Evolutionary conservation across 2,329 filamentous ascomycete genomes (phyloP), one percentile per base, ranked within the genome.

Genomic region (Niveomyces coronatus): DNA sequence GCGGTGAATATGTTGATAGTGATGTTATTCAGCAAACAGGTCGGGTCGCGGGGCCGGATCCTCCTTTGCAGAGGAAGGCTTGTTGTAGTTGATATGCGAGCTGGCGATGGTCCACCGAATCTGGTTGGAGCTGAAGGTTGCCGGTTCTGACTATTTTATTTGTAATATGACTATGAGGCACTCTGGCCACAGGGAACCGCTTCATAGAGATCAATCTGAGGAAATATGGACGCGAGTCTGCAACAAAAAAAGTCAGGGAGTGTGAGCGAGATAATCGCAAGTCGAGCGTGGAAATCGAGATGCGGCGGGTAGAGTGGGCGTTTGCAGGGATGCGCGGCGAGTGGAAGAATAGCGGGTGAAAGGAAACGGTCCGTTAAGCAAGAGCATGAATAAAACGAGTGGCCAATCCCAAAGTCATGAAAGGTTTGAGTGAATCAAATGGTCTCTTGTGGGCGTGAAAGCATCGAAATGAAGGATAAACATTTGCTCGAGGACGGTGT

Each of bases 201-300:
- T 41, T 36, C 39, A 41, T 41, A 41, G 39, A 37, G 31, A 34
- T 20, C 33, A 22, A 11, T 17, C n/a, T 18, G 17, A 28, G 20
- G 18, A 29, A 19, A 8, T 26, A 16, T 23, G 15, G 22, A 27
- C 8, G 22, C 11, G 18, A n/a, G 38, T 15, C 26, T 40, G 27
- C 10, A 23, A 27, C 27, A 22, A 28, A 34, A 24, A n/a, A n/a
- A n/a, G n/a, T n/a, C n/a, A n/a, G n/a, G 15, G 14, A 35, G 24
- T 16, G 37, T 34, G 37, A 34, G 24, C 22, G 19, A 32, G 11
- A n/a, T n/a, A n/a, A n/a, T n/a, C 4, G 33, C 17, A 20, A 32
- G 39, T 35, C 33, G 39, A 33, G 17, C 9, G 22, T 31, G 28
- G 15, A 19, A 14, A 35, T 26, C n/a, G 10, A 34, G 23, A 23